Conservation (phyloP, 495 filamentous ascomycete species). For the Penicillium atrosanguineum region DNA sequence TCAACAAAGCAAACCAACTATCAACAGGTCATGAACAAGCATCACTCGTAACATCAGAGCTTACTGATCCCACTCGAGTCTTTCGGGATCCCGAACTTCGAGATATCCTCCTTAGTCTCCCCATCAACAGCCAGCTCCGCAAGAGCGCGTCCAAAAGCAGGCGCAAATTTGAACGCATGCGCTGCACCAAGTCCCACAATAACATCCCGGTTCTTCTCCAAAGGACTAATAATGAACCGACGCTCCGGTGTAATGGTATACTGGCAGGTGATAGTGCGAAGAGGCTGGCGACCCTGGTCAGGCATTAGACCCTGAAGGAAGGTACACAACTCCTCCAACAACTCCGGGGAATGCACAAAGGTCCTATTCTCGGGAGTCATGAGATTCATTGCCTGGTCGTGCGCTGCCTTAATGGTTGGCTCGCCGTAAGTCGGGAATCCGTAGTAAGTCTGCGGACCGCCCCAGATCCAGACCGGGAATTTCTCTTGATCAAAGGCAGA, state of each 20-base stretch:
- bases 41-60: background rate
- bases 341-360: slow-evolving; percentile 23
- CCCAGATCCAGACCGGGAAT: slow-evolving; percentile 31
- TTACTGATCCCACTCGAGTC: background rate
- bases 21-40: background rate
- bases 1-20: background rate
- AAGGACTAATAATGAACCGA: slow-evolving; percentile 27
- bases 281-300: slow-evolving; percentile 21
- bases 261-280: slow-evolving; percentile 30
- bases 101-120: slow-evolving; percentile 27
- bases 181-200: slow-evolving; percentile 29
- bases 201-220: slow-evolving; percentile 22
- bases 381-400: slow-evolving; percentile 26
- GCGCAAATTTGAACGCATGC: slow-evolving; percentile 34
- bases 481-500: slow-evolving; percentile 13
- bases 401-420: slow-evolving; percentile 31
- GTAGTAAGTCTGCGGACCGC: slow-evolving; percentile 21
- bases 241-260: slow-evolving; percentile 30
- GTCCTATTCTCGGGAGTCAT: slow-evolving; percentile 30
- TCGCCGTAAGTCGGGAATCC: slow-evolving; percentile 30
- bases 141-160: slow-evolving; percentile 28
- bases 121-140: slow-evolving; percentile 32
- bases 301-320: slow-evolving; percentile 25
- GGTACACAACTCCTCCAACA: slow-evolving; percentile 17
- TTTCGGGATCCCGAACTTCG: slow-evolving; percentile 21